A percentile compares a stretch with the other conserved stretches of the same genome.
Evolutionary conservation across 805 yeast species (phyloP).

Genomic region (Cyberlindnera misumaiensis): DNA sequence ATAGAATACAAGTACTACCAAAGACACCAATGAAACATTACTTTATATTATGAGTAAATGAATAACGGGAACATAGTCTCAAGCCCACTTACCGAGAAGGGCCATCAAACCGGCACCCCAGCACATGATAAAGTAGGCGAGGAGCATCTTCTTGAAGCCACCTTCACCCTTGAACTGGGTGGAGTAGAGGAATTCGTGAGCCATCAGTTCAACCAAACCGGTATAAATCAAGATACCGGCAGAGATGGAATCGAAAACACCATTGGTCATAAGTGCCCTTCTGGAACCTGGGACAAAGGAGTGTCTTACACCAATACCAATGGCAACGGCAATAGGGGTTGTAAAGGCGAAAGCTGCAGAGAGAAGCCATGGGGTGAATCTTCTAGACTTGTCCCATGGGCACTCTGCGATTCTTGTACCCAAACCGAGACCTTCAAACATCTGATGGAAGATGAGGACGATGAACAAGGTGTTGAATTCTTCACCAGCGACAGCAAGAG

Average conservation of each 20-base stretch:
- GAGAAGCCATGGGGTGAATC: conserved; percentile 52
- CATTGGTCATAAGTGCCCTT: conserved; percentile 57
- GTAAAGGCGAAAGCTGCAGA: conserved; percentile 45
- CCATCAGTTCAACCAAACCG: conserved; percentile 73
- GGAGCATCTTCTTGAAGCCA: conserved; percentile 43
- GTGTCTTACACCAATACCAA: conserved; percentile 70
- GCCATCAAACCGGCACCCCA: conserved; percentile 76
- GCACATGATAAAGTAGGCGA: conserved; percentile 48
- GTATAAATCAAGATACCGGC: conserved; percentile 75
- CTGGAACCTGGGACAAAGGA: conserved; percentile 54
- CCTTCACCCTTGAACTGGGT: conserved; percentile 57
- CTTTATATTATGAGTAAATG: no score
- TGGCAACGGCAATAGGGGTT: conserved; percentile 71
- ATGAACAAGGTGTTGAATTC: conserved; percentile 67
- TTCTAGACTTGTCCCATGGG: conserved; percentile 27
- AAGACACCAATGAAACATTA: no score
- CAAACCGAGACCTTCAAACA: conserved; percentile 81
- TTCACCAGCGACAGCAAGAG: conserved; percentile 71
- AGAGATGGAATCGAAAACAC: conserved; percentile 68
- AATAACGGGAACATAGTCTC: conserved; percentile 4
- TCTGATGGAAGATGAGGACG: conserved; percentile 68
- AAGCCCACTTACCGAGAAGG: conserved; percentile 69
- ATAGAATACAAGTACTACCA: no score
- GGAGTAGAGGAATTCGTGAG: conserved; percentile 62
- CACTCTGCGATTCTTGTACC: conserved; percentile 69